Base-by-base conservation (phyloP, 148 eudicot species). In the Spergularia bocconei region DNA sequence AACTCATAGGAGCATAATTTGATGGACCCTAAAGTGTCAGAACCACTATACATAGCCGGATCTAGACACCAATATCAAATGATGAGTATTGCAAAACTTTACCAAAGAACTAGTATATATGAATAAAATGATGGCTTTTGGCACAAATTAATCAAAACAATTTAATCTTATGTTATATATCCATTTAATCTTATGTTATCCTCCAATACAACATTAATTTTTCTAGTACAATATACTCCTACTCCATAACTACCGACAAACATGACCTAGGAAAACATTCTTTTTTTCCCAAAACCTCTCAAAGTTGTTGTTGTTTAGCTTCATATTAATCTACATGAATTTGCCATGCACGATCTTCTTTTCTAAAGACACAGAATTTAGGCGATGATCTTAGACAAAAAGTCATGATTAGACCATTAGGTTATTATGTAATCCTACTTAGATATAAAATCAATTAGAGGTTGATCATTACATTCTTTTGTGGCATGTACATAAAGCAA, bases 391-490 rank as follows among this genome's bases (percentile, higher is more conserved):
- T 41, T 15, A 23, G 23, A 36, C 7, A 63, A 14, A 29, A 12
- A 50, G 54, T 75, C 64, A 75, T 75, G 14, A 75, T 75, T 54
- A 65, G 13, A 44, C 48, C 48, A 44, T 44, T 44, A 44, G 48
- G 10, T 44, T 44, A 44, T 44, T 44, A 44, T 44, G 10, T 9
- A 44, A 44, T 44, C 48, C 48, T 65, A 21, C 41, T 13, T 65
- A 36, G 47, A 47, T 33, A 48, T 75, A 41, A 69, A 44, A 69
- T 61, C 61, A 77, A 69, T 77, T 69, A 60, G 79, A 47, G 61
- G 65, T 23, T 52, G n/a, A 77, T 77, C 60, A 77, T 77, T 61
- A 51, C 74, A 61, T 70, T 54, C 74, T 61, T 77, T 77, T 69
- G 65, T 67, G 65, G 72, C 70, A 52, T 75, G 78, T 44, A 75